Conservation (phyloP, 768 basidiomycete genomes). For the Tulasnella sp. region DNA sequence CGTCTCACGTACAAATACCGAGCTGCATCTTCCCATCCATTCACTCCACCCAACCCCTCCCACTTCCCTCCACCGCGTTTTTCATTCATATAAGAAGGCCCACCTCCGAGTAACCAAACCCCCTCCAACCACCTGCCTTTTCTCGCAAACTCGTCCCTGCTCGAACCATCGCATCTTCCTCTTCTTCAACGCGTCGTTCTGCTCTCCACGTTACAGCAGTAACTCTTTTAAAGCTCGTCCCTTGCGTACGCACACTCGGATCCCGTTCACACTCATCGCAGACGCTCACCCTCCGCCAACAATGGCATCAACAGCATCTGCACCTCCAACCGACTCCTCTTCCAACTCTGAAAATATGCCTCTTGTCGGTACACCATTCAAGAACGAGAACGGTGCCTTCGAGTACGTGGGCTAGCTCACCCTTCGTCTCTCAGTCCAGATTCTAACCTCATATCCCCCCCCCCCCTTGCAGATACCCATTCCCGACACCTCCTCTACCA, state of each 20-base stretch:
- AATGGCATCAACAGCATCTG: neutral
- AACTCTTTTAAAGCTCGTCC: neutral
- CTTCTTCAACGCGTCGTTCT: neutral
- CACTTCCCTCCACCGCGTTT: neutral
- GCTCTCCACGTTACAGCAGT: neutral
- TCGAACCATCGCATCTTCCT: neutral
- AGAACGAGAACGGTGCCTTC: conserved; percentile 11
- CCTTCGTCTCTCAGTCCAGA: neutral
- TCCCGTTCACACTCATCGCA: neutral
- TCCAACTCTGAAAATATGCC: conserved; percentile 4
- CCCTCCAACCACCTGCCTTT: neutral
- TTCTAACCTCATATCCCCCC: neutral
- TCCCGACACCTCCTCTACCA: conserved; percentile 16
- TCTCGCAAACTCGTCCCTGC: neutral
- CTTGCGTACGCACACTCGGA: neutral
- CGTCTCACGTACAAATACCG: neutral
- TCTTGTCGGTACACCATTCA: conserved; percentile 12
- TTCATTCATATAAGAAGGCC: neutral
- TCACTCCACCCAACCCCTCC: neutral
- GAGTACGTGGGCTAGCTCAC: neutral
- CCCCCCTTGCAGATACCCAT: conserved; percentile 5
- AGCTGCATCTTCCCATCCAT: neutral
- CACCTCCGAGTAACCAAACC: neutral
- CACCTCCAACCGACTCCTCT: neutral
- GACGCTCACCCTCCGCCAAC: neutral